Evolutionary conservation across 495 filamentous ascomycete species (phyloP).

Genomic region (Aspergillus panamensis): DNA sequence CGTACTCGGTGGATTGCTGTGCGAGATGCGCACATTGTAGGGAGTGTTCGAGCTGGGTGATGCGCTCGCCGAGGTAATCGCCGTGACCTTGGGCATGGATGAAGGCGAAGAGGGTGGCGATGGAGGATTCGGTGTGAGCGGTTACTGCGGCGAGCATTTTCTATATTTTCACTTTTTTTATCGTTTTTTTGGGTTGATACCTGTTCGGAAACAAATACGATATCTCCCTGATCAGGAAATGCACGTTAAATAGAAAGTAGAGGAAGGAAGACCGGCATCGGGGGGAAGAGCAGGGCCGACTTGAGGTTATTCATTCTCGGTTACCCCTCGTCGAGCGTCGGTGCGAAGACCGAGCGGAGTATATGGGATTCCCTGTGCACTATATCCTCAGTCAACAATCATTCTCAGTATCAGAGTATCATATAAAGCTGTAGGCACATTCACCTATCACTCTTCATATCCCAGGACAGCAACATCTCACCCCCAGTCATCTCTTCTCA

Average conservation of each 20-base stretch:
- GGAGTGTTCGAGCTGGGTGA: constrained; percentile 44
- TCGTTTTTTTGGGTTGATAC: not conserved
- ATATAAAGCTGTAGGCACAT: not conserved
- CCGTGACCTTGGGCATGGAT: constrained; percentile 26
- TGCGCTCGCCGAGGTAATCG: constrained; percentile 36
- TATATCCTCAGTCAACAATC: too few relatives aligned
- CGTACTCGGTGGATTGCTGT: constrained; percentile 18
- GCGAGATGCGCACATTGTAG: constrained; percentile 42
- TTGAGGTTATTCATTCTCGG: not conserved
- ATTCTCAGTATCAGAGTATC: too few relatives aligned
- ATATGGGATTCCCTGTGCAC: not conserved
- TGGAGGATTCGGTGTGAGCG: not conserved
- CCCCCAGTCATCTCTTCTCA: not conserved
- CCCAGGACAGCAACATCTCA: not conserved
- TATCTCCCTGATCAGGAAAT: too few relatives aligned
- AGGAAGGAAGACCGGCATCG: not conserved
- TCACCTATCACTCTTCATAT: not conserved
- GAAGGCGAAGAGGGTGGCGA: constrained; percentile 25
- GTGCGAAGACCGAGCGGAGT: not conserved
- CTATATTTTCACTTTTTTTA: not conserved
- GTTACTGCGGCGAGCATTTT: not conserved
- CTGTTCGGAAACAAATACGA: too few relatives aligned
- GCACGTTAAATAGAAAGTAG: not conserved
- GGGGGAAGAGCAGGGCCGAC: not conserved
- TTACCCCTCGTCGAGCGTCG: not conserved